phyloP scores from a whole-genome alignment of 108 stramenopile species.

The Cylindrotheca fusiformis region DNA sequence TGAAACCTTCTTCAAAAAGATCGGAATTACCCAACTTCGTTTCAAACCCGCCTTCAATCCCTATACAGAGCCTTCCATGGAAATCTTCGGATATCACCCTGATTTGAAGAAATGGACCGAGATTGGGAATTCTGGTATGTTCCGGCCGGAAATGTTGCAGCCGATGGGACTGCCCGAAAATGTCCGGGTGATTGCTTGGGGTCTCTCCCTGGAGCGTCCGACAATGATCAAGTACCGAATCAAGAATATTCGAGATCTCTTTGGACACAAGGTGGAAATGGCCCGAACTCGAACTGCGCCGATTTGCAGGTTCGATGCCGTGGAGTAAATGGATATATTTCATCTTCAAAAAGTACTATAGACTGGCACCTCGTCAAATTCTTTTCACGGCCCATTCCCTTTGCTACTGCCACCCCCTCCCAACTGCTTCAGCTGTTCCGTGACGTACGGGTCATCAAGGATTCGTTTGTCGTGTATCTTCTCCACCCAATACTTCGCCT shows the following conservation, averaged over 20 bases:
- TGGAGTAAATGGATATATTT: background rate
- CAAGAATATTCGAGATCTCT: slow-evolving; percentile 98
- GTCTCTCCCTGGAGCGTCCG: slow-evolving; percentile 97
- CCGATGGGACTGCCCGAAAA: slow-evolving; percentile 99
- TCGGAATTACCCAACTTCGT: slow-evolving; percentile 97
- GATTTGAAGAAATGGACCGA: slow-evolving; percentile 99
- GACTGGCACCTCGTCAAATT: background rate
- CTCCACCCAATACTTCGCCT: slow-evolving; percentile 13
- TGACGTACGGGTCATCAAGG: background rate
- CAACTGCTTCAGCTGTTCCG: background rate
- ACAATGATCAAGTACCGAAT: slow-evolving; percentile 99
- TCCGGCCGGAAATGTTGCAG: slow-evolving; percentile 99
- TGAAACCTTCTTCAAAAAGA: slow-evolving; percentile 98
- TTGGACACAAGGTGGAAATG: slow-evolving; percentile 99
- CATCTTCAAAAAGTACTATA: background rate
- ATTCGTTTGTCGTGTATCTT: background rate
- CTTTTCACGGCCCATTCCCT: background rate
- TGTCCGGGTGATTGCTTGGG: slow-evolving; percentile 99
- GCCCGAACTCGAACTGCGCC: slow-evolving; percentile 92
- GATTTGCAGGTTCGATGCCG: slow-evolving; percentile 86
- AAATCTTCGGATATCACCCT: slow-evolving; percentile 99
- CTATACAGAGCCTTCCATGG: slow-evolving; percentile 99
- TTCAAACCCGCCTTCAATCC: slow-evolving; percentile 99
- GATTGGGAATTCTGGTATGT: slow-evolving; percentile 99
- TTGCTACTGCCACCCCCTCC: background rate